These are phyloP conservation scores for Coemansia sp. DNA, from an alignment of 192 early-diverging fungal species.

Conservation along the genomic window DNA sequence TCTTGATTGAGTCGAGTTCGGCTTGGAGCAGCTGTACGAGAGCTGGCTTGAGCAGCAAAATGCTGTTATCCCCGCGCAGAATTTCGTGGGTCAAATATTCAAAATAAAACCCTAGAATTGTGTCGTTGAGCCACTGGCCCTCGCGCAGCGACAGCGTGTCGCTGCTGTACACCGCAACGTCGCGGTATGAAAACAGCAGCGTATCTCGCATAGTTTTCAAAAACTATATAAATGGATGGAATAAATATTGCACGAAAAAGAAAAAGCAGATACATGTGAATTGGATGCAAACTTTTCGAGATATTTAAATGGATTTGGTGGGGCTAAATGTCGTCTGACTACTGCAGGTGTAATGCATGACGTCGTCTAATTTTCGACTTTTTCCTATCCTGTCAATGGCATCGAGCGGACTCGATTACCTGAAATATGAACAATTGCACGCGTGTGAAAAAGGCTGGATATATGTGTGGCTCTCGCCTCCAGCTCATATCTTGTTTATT, in stretches of 20 bases:
- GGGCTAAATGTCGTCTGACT: not conserved
- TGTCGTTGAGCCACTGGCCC: constrained; percentile 45
- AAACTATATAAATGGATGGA: not conserved
- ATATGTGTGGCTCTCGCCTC: not conserved
- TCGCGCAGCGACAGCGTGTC: constrained; percentile 37
- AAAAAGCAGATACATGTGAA: not conserved
- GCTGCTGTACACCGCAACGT: constrained; percentile 25
- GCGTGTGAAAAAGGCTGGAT: not conserved
- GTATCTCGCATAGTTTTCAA: not conserved
- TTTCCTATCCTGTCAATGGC: not conserved
- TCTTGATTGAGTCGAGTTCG: constrained; percentile 7
- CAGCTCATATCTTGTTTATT: not conserved
- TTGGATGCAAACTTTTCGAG: not conserved
- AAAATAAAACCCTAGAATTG: constrained; percentile 49
- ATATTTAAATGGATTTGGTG: not conserved
- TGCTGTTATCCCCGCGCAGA: constrained; percentile 16
- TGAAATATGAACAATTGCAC: not conserved
- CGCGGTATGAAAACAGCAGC: constrained; percentile 36
- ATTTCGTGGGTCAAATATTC: constrained; percentile 47
- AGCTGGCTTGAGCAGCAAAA: constrained; percentile 42
- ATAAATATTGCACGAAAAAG: not conserved
- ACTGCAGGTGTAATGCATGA: not conserved
- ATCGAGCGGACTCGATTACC: not conserved
- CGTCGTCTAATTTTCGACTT: not conserved
- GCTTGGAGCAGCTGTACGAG: constrained; percentile 25